These are phyloP conservation scores for Neoboletus magnificus DNA, from an alignment of 768 basidiomycete genomes.

Conservation along the genomic window DNA sequence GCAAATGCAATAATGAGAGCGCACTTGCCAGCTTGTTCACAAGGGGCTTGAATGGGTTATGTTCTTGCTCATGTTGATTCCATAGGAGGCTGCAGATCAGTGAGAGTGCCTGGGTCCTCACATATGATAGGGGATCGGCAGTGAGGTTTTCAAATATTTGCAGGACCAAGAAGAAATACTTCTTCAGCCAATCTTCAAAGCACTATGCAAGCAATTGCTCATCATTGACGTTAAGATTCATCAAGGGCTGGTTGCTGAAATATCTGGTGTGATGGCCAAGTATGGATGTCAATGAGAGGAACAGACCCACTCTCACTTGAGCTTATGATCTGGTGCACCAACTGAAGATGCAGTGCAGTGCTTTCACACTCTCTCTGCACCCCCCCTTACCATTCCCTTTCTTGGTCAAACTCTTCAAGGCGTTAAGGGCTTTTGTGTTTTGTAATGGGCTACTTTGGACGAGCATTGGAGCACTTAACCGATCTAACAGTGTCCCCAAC, in stretches of 20 bases:
- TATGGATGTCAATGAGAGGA: neutral
- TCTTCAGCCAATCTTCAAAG: constrained; percentile 98
- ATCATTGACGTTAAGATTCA: constrained; percentile 64
- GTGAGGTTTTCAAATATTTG: constrained; percentile 86
- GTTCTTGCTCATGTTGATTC: constrained; percentile 95
- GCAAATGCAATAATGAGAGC: neutral
- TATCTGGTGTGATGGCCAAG: constrained; percentile 51
- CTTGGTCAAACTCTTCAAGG: constrained; percentile 72
- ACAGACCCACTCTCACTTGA: constrained; percentile 64
- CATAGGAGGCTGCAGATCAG: constrained; percentile 77
- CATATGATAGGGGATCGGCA: constrained; percentile 82
- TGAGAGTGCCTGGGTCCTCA: constrained; percentile 79
- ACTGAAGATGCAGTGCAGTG: constrained; percentile 86
- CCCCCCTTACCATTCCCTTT: constrained; percentile 79
- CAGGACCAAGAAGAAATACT: constrained; percentile 89
- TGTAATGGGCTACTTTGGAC: constrained; percentile 88
- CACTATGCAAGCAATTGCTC: constrained; percentile 77
- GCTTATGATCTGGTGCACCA: constrained; percentile 88
- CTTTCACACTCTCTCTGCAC: constrained; percentile 89
- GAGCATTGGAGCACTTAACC: constrained; percentile 85
- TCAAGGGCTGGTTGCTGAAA: constrained; percentile 83
- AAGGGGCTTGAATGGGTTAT: constrained; percentile 87
- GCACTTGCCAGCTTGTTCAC: constrained; percentile 86
- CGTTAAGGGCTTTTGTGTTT: constrained; percentile 77
- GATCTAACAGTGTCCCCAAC: constrained; percentile 88